Base-by-base conservation (phyloP, 1,139 yeast genomes). In the Yamadazyma epiphylla region DNA sequence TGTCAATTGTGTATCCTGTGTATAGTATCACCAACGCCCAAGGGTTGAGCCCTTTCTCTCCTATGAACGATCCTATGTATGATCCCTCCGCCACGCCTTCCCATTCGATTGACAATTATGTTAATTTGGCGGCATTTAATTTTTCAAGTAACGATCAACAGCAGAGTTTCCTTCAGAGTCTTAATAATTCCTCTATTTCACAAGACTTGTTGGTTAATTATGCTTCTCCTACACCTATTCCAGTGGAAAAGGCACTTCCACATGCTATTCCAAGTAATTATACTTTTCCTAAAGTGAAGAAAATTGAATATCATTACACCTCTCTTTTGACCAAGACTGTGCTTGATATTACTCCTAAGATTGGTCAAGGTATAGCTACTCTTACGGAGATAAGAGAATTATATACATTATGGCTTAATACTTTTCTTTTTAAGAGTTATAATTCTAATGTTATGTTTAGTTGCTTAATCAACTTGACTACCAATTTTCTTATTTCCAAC, bases 401-500 rank as follows among this genome's bases (percentile, higher is more conserved):
- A 19, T 66, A 64, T 41, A 48, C 45, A 20, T 26, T 43, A 4
- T 65, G 71, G 71, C 43, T 66, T 22, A 53, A 51, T 26, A 59
- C 61, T 5, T 63, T 64, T 29, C 42, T 63, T 8, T 56, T 39
- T 36, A 46, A 45, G 14, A 53, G 64, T 14, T 48, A 39, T 35
- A 30, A 36, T 12, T 45, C 51, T 0, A 50, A 49, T 15, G 37
- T 59, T 28, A 58, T 64, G 64, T 63, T 64, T 36, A 55, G 60
- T 42, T 61, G 70, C 35, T 55, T 66, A 36, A 34, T 62, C 22
- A 65, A 65, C 37, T 52, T 66, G 30, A 60, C 69, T 21, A 60
- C 70, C 14, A 66, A 66, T 41, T 66, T 60, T 37, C 43, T 66
- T 30, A 57, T 64, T 19, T 53, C 69, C 21, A 64, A 54, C 33